Percentiles rank a stretch among this genome's conserved stretches.
phyloP scores from a whole-genome alignment of 73 alveolate genomes.

The Paramecium sexaurelia region DNA sequence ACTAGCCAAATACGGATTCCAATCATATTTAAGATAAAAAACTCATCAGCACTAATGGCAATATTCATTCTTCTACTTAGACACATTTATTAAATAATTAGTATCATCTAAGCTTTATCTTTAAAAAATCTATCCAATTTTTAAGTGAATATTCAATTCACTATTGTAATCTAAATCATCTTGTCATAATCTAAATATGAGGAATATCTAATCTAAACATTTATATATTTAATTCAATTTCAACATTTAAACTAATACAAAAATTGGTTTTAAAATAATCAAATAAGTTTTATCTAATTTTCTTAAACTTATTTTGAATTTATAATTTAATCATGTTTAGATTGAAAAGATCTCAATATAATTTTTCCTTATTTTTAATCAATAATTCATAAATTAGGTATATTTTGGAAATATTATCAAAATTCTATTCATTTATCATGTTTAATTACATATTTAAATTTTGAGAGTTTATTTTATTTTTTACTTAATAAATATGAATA shows the following conservation, averaged over 20 bases:
- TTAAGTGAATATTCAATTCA: background rate
- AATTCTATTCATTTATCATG: too few species aligned
- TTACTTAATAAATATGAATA: too few species aligned
- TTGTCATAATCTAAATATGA: background rate
- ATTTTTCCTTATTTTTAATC: too few species aligned
- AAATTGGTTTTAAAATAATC: background rate
- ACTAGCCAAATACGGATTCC: background rate
- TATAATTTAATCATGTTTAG: background rate
- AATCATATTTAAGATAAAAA: background rate
- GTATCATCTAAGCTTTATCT: background rate
- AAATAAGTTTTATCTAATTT: background rate
- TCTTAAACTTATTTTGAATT: background rate
- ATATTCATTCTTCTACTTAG: background rate
- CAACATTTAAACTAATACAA: background rate
- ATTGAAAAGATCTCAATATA: too few species aligned
- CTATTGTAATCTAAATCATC: background rate
- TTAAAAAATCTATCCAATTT: background rate
- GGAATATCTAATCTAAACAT: background rate
- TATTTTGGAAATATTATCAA: too few species aligned
- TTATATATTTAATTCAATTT: background rate
- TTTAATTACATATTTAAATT: too few species aligned
- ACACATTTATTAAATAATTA: background rate
- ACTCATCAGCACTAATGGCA: background rate
- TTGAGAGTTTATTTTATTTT: too few species aligned
- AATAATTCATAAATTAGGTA: too few species aligned